Conservation (phyloP, 139 green algal species). For the Coelastrella sp. region DNA sequence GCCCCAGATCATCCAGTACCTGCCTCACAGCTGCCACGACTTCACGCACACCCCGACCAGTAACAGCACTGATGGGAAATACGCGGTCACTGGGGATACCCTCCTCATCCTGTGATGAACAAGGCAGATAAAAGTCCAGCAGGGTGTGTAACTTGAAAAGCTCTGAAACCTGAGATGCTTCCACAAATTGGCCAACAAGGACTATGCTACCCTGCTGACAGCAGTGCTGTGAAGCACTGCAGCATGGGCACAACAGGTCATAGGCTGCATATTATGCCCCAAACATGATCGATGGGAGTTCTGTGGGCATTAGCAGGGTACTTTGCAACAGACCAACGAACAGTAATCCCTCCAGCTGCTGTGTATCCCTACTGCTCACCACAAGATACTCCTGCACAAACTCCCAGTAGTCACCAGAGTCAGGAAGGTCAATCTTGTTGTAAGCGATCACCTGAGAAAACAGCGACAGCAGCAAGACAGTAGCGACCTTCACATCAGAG, state of each 20-base stretch:
- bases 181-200: too few relatives aligned
- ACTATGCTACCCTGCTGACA: too few relatives aligned
- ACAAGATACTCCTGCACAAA: slow-evolving; percentile 76
- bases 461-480: not conserved
- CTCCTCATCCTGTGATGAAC: slow-evolving; percentile 44
- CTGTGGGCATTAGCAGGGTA: too few relatives aligned
- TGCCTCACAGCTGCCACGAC: slow-evolving; percentile 74
- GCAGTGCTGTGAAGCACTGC: too few relatives aligned
- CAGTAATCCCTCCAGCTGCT: too few relatives aligned
- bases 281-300: too few relatives aligned
- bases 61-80: slow-evolving; percentile 76
- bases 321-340: too few relatives aligned
- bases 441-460: slow-evolving; percentile 71
- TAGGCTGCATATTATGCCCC: too few relatives aligned
- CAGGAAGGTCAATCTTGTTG: slow-evolving; percentile 86
- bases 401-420: slow-evolving; percentile 84
- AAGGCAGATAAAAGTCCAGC: not conserved
- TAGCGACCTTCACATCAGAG: not conserved
- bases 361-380: too few relatives aligned
- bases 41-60: slow-evolving; percentile 60
- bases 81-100: slow-evolving; percentile 54
- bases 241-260: too few relatives aligned
- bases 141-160: too few relatives aligned
- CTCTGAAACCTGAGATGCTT: too few relatives aligned
- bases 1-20: slow-evolving; percentile 72